Conservation (phyloP, 73 alveolate genomes). For the Tetrahymena elliotti region DNA sequence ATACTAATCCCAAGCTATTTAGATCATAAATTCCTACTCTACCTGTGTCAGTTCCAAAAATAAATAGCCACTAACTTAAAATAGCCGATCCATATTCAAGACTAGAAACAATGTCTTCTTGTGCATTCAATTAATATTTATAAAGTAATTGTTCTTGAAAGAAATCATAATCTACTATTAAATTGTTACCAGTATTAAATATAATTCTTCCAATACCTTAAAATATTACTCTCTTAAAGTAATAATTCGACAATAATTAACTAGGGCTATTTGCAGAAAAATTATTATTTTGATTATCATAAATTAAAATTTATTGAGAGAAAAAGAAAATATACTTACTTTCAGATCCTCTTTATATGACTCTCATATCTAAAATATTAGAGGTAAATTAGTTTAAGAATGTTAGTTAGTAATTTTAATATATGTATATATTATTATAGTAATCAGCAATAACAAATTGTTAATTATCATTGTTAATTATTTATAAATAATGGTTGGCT, state of each 20-base stretch:
- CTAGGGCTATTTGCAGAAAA: neutral
- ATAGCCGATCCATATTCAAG: neutral
- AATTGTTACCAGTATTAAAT: neutral
- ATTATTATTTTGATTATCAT: neutral
- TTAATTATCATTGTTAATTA: neutral
- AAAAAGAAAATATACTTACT: neutral
- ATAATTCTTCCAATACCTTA: neutral
- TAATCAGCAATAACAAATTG: neutral
- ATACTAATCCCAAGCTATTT: neutral
- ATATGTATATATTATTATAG: neutral
- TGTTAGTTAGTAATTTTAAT: neutral
- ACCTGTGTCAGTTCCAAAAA: neutral
- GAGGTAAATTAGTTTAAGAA: neutral
- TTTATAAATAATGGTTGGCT: neutral
- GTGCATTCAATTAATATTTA: neutral
- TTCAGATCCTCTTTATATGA: neutral
- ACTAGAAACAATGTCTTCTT: neutral
- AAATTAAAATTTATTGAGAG: neutral
- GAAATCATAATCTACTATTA: neutral
- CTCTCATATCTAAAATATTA: neutral
- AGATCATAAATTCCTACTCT: neutral
- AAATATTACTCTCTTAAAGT: neutral
- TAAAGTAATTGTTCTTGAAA: neutral
- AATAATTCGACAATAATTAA: neutral
- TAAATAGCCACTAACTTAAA: neutral